These are phyloP conservation scores for Puccinellia tenuiflora DNA, from an alignment of 176 grass and related monocot species.

Conservation along the genomic window DNA sequence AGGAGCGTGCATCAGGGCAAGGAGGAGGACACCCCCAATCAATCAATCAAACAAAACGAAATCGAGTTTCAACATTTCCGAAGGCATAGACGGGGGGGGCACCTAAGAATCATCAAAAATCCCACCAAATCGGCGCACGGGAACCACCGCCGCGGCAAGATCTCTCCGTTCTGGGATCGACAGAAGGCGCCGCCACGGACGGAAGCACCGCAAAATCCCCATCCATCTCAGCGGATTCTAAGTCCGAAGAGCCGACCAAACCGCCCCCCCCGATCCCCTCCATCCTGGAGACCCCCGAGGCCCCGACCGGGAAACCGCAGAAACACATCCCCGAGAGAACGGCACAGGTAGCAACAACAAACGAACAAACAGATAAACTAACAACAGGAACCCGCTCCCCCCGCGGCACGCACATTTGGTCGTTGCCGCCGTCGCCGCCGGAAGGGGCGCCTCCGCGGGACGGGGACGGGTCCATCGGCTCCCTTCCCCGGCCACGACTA, in stretches of 20 bases:
- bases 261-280: neutral
- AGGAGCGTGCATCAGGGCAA: neutral
- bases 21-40: neutral
- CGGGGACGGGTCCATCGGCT: constrained; percentile 28
- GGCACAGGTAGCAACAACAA: neutral
- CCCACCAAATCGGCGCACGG: neutral
- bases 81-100: neutral
- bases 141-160: neutral
- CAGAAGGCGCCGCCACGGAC: neutral
- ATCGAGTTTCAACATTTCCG: neutral
- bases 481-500: constrained; percentile 27
- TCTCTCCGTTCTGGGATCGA: neutral
- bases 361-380: neutral
- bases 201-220: neutral
- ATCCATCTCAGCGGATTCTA: neutral
- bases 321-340: neutral
- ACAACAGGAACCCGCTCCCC: neutral
- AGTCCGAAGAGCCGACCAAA: neutral
- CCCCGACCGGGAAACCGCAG: neutral
- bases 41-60: neutral
- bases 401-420: constrained; percentile 30
- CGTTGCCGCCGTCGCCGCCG: neutral
- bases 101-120: neutral
- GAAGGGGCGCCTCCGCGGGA: neutral
- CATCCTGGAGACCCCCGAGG: neutral